Base-by-base conservation (phyloP, 2,329 filamentous ascomycete species). In the Chaetomium sp. region DNA sequence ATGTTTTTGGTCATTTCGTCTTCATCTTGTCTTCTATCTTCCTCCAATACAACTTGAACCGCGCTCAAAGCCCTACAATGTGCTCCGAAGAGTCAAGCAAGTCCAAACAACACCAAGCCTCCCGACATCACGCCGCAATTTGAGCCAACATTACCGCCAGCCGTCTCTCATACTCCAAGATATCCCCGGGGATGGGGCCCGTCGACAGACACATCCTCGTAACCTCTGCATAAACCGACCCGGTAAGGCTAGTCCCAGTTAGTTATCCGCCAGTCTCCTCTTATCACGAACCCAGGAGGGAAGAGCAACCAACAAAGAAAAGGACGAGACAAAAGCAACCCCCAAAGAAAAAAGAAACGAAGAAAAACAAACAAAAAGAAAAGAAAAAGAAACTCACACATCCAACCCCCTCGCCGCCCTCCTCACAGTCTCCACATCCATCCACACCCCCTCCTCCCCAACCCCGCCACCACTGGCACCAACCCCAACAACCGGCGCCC, bases 191-290 rank as follows among this genome's bases (percentile, higher is more conserved):
- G 6, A 65, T 2, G 4, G 60, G 57, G 3, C 10, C 57, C 27
- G 51, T 16, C 9, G 45, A 35, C 21, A 66, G 25, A 25, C 60
- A 66, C 42, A 35, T 38, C 51, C 57, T 60, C 57, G 58, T 60
- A n/a, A 66, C 60, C 27, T 66, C 54, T 7, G 60, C 64, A 29
- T 66, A 66, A 8, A 60, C 47, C 23, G 60, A 57, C 5, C 64
- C 64, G 4, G 60, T 65, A 31, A 63, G 60, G 5, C 64, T 65
- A 21, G 25, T 16, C 12, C 50, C 29, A 21, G 47, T 50, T 53
- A 65, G 33, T 10, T 12, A 4, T 33, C 21, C 49, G 49, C n/a
- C 10, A 8, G 23, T 21, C 6, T 47, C 8, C 38, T 45, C n/a
- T 10, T 10, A 10, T 9, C 4, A 21, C n/a, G 3, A 9, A 47